A percentile compares a stretch with the other conserved stretches of the same genome.
These are phyloP conservation scores for Polytrichum formosum DNA, from an alignment of 225 moss, liverwort and hornwort species.

Conservation along the genomic window DNA sequence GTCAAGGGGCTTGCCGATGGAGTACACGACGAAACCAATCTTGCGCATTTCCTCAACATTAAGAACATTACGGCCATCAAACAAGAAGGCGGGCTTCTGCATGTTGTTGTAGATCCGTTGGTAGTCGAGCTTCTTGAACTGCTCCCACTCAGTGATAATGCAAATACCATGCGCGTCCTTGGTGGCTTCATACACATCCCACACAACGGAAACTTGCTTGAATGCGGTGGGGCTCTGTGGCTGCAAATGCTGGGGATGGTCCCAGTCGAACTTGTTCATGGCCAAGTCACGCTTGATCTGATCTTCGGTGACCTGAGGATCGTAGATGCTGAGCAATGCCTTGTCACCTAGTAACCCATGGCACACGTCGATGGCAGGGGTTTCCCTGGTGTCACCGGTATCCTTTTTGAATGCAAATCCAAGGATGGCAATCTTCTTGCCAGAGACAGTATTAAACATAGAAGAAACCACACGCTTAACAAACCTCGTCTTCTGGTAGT, in stretches of 20 bases:
- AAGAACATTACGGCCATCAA: conserved; percentile 80
- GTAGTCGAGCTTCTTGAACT: conserved; percentile 87
- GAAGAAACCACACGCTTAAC: conserved; percentile 89
- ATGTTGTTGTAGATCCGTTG: conserved; percentile 78
- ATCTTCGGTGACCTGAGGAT: conserved; percentile 80
- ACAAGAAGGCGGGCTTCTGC: conserved; percentile 91
- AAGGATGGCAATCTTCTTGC: conserved; percentile 80
- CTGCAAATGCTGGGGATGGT: conserved; percentile 87
- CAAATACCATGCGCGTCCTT: conserved; percentile 82
- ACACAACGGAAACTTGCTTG: conserved; percentile 69
- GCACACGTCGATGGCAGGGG: conserved; percentile 86
- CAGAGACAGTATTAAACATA: conserved; percentile 93
- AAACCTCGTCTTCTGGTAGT: conserved; percentile 87
- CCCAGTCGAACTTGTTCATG: conserved; percentile 98
- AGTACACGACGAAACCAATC: conserved; percentile 85
- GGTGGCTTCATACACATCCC: conserved; percentile 79
- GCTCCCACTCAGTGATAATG: conserved; percentile 90
- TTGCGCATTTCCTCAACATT: conserved; percentile 62
- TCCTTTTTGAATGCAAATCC: conserved; percentile 96
- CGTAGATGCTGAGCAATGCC: conserved; percentile 67
- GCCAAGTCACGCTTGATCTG: conserved; percentile 88
- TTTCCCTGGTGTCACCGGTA: conserved; percentile 84
- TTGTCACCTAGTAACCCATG: conserved; percentile 81
- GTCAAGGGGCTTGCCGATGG: conserved; percentile 88
- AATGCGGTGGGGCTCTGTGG: conserved; percentile 52